These are phyloP conservation scores for Terana coerulea DNA, from an alignment of 768 basidiomycete genomes.

Conservation along the genomic window DNA sequence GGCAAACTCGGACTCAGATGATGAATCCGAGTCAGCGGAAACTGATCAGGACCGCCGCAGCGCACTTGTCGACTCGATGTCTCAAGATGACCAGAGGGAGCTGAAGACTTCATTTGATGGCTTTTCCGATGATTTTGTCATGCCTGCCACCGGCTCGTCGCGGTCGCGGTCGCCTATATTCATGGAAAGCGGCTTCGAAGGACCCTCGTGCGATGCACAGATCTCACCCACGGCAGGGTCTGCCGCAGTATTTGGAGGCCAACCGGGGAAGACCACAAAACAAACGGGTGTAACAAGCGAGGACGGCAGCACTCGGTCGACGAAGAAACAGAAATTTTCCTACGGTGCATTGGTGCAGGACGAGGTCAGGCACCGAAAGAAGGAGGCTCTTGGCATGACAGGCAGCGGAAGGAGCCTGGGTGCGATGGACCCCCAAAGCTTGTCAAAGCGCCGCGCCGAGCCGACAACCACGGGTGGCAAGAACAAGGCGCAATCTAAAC, in stretches of 20 bases:
- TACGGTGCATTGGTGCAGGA: conserved; percentile 24
- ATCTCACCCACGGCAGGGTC: not conserved
- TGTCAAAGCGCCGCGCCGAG: no score
- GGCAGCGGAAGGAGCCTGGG: conserved; percentile 21
- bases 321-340: conserved; percentile 1
- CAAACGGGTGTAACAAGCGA: not conserved
- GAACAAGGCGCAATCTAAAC: not conserved
- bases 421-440: no score
- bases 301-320: not conserved
- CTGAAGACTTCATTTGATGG: conserved; percentile 41
- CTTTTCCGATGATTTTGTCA: conserved; percentile 50
- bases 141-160: conserved; percentile 22
- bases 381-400: conserved; percentile 39
- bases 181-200: no score
- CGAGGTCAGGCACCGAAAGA: conserved; percentile 43
- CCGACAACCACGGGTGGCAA: no score
- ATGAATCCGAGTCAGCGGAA: conserved; percentile 21
- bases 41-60: conserved; percentile 49
- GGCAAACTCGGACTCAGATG: not conserved
- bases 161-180: not conserved
- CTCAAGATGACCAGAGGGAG: conserved; percentile 30
- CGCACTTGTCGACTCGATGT: conserved; percentile 44
- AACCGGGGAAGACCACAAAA: not conserved
- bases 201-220: not conserved
- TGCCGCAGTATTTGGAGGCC: not conserved